Conservation (phyloP, 2,329 filamentous ascomycete genomes). For the Thelonectria rubi region DNA sequence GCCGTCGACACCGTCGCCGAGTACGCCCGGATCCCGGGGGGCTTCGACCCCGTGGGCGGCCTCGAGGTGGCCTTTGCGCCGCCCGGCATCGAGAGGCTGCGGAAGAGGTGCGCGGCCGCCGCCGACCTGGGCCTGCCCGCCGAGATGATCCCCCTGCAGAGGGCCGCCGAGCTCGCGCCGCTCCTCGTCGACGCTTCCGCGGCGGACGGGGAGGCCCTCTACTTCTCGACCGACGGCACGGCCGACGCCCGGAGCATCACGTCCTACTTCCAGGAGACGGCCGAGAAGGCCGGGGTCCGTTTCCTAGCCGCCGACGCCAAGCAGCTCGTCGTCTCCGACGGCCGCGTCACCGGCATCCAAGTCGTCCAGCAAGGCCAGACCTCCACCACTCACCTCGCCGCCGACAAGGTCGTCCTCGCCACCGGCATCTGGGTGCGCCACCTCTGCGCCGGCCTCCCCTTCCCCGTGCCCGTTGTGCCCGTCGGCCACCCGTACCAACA, state of each 20-base stretch:
- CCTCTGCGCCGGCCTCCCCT: conserved; percentile 20
- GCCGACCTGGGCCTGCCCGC: conserved; percentile 24
- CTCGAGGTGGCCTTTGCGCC: conserved; percentile 33
- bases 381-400: conserved; percentile 1
- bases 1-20: conserved; percentile 35
- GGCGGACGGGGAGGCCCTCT: conserved; percentile 18
- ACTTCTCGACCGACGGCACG: conserved; percentile 34
- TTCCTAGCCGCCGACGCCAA: conserved; percentile 28
- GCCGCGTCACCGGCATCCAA: conserved; percentile 22
- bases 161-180: conserved; percentile 28
- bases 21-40: conserved; percentile 34
- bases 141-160: conserved; percentile 18
- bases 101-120: conserved; percentile 20
- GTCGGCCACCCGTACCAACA: conserved; percentile 39
- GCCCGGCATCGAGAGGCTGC: conserved; percentile 18
- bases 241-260: conserved; percentile 33
- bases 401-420: conserved; percentile 35
- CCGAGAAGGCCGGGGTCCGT: conserved; percentile 20
- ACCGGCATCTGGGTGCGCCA: conserved; percentile 40
- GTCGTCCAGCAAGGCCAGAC: neutral
- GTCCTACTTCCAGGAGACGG: conserved; percentile 29
- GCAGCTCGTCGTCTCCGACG: neutral
- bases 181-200: conserved; percentile 27
- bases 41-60: conserved; percentile 34
- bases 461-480: conserved; percentile 36